Percentiles rank a stretch among this genome's conserved stretches.
These are phyloP conservation scores for Mycena epipterygia DNA, from an alignment of 768 basidiomycete species.

Conservation along the genomic window DNA sequence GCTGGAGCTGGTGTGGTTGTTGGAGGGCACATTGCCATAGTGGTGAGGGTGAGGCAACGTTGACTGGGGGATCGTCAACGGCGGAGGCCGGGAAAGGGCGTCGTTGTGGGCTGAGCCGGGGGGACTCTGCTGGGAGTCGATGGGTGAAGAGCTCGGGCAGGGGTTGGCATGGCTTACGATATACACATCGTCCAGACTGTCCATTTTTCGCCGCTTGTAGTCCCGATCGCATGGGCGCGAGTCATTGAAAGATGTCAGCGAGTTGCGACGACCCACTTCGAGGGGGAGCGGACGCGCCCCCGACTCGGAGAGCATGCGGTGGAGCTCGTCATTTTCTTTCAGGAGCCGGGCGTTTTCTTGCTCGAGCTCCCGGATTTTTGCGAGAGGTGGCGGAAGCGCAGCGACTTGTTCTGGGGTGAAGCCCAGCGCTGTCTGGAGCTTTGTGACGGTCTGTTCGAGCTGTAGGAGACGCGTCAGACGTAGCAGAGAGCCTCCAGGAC, in stretches of 20 bases:
- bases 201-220: conserved; percentile 72
- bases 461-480: conserved; percentile 46
- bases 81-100: conserved; percentile 61
- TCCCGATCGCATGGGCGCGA: conserved; percentile 66
- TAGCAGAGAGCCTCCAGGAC: not conserved
- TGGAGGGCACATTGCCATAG: conserved; percentile 54
- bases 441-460: conserved; percentile 90
- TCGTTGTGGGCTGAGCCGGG: conserved; percentile 59
- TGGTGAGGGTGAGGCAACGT: conserved; percentile 64
- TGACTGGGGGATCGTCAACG: conserved; percentile 74
- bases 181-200: conserved; percentile 65
- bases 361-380: conserved; percentile 86
- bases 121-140: conserved; percentile 52
- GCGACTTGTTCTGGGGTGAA: conserved; percentile 82
- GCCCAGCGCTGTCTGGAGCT: conserved; percentile 82
- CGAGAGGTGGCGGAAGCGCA: conserved; percentile 77
- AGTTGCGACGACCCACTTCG: conserved; percentile 62
- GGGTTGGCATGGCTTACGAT: conserved; percentile 53
- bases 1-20: conserved; percentile 54
- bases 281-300: conserved; percentile 51
- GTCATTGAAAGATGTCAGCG: conserved; percentile 63
- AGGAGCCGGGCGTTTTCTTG: conserved; percentile 81
- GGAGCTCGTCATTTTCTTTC: conserved; percentile 81
- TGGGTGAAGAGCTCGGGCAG: not conserved
- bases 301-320: conserved; percentile 71